A percentile compares a stretch with the other conserved stretches of the same genome.
These are phyloP conservation scores for Neoscytalidium dimidiatum DNA, from an alignment of 2,329 filamentous ascomycete genomes.

Conservation along the genomic window DNA sequence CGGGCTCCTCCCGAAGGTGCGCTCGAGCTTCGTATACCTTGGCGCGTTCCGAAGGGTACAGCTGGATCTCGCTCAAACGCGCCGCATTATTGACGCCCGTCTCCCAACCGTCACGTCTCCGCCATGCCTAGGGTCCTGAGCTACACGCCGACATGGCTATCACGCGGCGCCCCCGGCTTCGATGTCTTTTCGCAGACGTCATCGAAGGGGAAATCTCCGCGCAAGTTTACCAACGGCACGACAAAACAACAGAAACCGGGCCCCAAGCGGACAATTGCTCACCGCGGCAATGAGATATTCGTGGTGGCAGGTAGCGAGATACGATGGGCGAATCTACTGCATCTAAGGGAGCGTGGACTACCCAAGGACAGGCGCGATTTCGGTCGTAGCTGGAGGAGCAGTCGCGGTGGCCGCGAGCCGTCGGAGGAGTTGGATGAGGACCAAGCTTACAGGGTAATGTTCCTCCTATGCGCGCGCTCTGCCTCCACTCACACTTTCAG, in stretches of 20 bases:
- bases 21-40: neutral
- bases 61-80: neutral
- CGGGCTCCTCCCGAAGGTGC: neutral
- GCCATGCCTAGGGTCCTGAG: conserved; percentile 82
- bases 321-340: conserved; percentile 82
- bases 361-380: conserved; percentile 3
- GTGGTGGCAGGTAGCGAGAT: conserved; percentile 87
- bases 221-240: conserved; percentile 27
- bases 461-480: neutral
- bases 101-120: neutral
- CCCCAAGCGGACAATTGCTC: conserved; percentile 67
- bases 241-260: conserved; percentile 35
- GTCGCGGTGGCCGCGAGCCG: neutral
- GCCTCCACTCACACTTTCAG: neutral
- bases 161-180: conserved; percentile 73
- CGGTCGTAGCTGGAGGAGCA: conserved; percentile 3
- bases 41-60: neutral
- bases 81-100: neutral
- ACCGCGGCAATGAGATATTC: conserved; percentile 83
- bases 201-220: conserved; percentile 45
- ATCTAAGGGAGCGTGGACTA: conserved; percentile 63
- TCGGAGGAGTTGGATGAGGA: conserved; percentile 8
- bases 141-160: conserved; percentile 87
- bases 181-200: conserved; percentile 66
- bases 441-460: conserved; percentile 21